Base-by-base conservation (phyloP, 768 basidiomycete species). In the Podaxis sp. region DNA sequence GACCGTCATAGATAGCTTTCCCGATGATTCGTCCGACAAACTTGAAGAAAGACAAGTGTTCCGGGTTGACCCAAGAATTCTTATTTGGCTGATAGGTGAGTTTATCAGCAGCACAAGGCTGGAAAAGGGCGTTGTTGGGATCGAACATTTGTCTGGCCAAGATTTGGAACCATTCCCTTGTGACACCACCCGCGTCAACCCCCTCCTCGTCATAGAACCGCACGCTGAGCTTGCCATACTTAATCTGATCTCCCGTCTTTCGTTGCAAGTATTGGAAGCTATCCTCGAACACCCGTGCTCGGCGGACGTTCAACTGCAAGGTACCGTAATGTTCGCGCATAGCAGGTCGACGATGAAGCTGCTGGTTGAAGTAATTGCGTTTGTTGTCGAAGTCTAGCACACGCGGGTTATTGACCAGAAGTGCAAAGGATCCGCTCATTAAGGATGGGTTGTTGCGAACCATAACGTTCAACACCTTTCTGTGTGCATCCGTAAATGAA, bases 351-450 rank as follows among this genome's bases (percentile, higher is more conserved):
- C 90, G 87, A 71, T 95, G 95, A 7, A 97, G 81, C 72, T 96
- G 94, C 73, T 96, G 95, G 48, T 84, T 88, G 78, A 95, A 95
- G 77, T 94, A 96, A 71, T 96, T 96, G 39, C 97, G 87, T 79
- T 99, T 99, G 87, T 99, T 99, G 81, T 99, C 97, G 72, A 99
- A 99, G 80, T 99, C 97, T 61, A 99, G 84, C 24, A 99, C 95
- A 33, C 94, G 88, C 52, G 97, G 90, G 70, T 99, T 99, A 76
- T 96, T 89, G 52, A 99, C 92, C 66, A 99, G 81, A 0, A 99
- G 82, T 15, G 96, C 95, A 82, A 99, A 99, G 1, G 96, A 98
- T 11, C 97, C 97, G 68, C 93, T 94, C 92, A 99, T 96, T 46
- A 99, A 76, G 0, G 96, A 95, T 2, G 97, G 97, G 72, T 99